These are phyloP conservation scores for Brassica cretica DNA, from an alignment of 345 rosid species.

Conservation along the genomic window DNA sequence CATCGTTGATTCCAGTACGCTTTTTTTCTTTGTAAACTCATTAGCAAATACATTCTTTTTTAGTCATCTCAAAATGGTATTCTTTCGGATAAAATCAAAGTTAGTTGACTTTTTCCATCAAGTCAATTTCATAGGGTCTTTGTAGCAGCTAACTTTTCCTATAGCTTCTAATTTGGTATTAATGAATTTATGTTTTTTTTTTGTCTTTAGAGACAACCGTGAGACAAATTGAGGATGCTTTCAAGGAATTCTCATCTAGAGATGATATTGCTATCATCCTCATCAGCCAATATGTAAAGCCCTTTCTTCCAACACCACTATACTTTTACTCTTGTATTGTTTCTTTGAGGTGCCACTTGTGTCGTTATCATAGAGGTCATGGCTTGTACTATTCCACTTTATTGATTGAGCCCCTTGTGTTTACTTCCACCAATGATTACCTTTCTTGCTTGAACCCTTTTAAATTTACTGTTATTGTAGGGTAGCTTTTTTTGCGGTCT, in stretches of 20 bases:
- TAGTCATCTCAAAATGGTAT: too few species aligned
- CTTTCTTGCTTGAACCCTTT: constrained; percentile 25
- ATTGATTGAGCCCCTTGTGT: constrained; percentile 10
- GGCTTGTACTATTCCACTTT: constrained; percentile 16
- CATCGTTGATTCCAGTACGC: constrained; percentile 89
- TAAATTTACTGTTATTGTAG: constrained; percentile 9
- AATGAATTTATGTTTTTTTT: too few species aligned
- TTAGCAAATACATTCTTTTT: too few species aligned
- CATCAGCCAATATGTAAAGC: constrained; percentile 76
- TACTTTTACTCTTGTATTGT: too few species aligned
- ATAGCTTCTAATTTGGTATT: too few species aligned
- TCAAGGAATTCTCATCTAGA: constrained; percentile 79
- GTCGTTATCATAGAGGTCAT: constrained; percentile 20
- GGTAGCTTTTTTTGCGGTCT: constrained; percentile 8
- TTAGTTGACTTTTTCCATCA: too few species aligned
- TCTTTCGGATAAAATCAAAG: too few species aligned
- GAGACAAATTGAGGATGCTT: constrained; percentile 80
- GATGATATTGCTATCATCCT: constrained; percentile 75
- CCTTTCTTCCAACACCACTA: constrained; percentile 18
- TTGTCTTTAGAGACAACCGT: constrained; percentile 58
- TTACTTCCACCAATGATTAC: constrained; percentile 18
- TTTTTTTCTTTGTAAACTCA: not conserved
- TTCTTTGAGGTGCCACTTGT: constrained; percentile 1
- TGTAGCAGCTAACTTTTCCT: too few species aligned
- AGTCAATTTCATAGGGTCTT: too few species aligned